Conservation (phyloP, 352 stramenopile genomes). For the Phytopythium litorale region DNA sequence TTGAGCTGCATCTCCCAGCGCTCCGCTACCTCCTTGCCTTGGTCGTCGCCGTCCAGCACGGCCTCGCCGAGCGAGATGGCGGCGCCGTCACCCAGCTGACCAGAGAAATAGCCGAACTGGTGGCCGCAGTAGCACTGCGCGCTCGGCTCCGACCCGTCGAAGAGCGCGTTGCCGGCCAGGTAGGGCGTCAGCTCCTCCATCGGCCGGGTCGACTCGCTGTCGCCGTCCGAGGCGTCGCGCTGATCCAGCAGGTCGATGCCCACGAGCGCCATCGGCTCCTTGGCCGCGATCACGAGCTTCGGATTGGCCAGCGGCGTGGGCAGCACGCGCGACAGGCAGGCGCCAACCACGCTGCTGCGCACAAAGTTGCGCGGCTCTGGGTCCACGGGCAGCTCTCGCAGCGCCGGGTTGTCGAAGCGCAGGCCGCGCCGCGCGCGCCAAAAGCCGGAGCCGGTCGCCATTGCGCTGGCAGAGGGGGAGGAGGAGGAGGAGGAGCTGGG, state of each 20-base stretch:
- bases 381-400: slow-evolving; percentile 64
- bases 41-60: slow-evolving; percentile 12
- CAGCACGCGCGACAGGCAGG: slow-evolving; percentile 60
- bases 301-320: slow-evolving; percentile 58
- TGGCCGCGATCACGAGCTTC: slow-evolving; percentile 52
- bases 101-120: slow-evolving; percentile 91
- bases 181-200: slow-evolving; percentile 47
- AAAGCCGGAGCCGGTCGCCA: slow-evolving; percentile 15
- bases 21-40: slow-evolving; percentile 14
- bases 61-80: slow-evolving; percentile 89
- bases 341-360: slow-evolving; percentile 37
- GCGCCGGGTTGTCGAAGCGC: slow-evolving; percentile 57
- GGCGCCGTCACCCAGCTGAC: slow-evolving; percentile 89
- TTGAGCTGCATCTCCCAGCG: slow-evolving; percentile 97
- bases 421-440: slow-evolving; percentile 36
- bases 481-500: neutral
- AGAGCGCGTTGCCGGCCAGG: slow-evolving; percentile 71
- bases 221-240: neutral
- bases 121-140: slow-evolving; percentile 91
- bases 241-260: slow-evolving; percentile 43
- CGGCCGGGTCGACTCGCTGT: slow-evolving; percentile 17
- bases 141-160: slow-evolving; percentile 66
- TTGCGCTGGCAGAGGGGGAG: neutral
- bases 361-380: slow-evolving; percentile 45
- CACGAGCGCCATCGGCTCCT: slow-evolving; percentile 47